Base-by-base conservation (phyloP, 2,329 filamentous ascomycete genomes). In the Clarireedia homoeocarpa region DNA sequence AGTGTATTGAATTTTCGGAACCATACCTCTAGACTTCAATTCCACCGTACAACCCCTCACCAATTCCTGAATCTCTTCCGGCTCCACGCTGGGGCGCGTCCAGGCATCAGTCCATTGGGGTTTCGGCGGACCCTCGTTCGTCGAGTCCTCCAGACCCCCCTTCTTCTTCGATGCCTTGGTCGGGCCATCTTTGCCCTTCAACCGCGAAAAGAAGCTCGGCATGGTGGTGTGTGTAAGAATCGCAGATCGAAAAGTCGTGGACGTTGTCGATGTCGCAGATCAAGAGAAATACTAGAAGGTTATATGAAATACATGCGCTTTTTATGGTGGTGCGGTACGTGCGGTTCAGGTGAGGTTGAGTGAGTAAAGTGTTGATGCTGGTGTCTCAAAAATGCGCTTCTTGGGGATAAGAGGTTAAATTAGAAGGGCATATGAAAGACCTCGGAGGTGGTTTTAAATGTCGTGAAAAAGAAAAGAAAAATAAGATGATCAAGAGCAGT, bases 31-130 rank as follows among this genome's bases (percentile, higher is more conserved):
- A 59, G 88, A 86, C 75, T 97, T 99, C 71, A 99, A 82, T 75
- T 99, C 94, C 55, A 85, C 80, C 10, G 91, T 95, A 74, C 91
- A 96, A 63, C 85, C 83, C 69, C 85, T 82, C 51, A 97, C 77
- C 60, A 99, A 75, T 69, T 96, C 91, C 66, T 91, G 86, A 48
- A 99, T 85, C 74, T 99, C 94, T 63, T 96, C 90, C 5, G 91
- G 88, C 53, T 89, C 86, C 62, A 99, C 85, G 48, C 85, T 82
- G 54, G 81, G 88, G 67, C 92, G 86, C 60, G 84, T 80, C 83
- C 91, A 99, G 61, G 90, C 88, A 71, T 96, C 88, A 59, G 89
- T 88, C 87, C 90, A 96, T 71, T 80, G 81, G 55, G 88, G 88
- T 73, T 91, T 90, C 59, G 78, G 73, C 39, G 84, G 82, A 26